Conservation (phyloP, 192 early-diverging fungal genomes). For the Lobosporangium transversale region DNA sequence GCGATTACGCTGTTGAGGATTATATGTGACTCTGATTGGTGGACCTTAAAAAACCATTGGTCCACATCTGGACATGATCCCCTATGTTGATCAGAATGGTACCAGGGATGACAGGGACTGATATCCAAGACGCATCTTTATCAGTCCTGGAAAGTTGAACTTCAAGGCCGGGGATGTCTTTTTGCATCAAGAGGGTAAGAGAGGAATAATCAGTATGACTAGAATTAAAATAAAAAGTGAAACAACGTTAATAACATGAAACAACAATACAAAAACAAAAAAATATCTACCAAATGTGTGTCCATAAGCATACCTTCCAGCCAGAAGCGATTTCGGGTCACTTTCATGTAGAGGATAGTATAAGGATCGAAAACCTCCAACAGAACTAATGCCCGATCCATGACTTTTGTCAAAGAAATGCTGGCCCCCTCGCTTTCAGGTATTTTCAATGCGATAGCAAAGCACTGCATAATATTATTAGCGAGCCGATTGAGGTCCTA, state of each 20-base stretch:
- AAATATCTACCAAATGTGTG: not conserved
- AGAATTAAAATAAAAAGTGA: not conserved
- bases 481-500: slow-evolving; percentile 62
- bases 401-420: slow-evolving; percentile 63
- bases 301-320: slow-evolving; percentile 61
- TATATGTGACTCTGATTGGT: slow-evolving; percentile 69
- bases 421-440: slow-evolving; percentile 63
- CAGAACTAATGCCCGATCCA: slow-evolving; percentile 54
- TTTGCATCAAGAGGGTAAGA: slow-evolving; percentile 74
- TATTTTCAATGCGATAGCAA: slow-evolving; percentile 72
- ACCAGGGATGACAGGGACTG: slow-evolving; percentile 65
- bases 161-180: slow-evolving; percentile 68
- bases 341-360: slow-evolving; percentile 66
- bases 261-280: no score
- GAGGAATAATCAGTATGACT: slow-evolving; percentile 78
- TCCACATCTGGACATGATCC: slow-evolving; percentile 73
- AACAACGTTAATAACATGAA: no score
- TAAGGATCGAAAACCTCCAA: slow-evolving; percentile 64
- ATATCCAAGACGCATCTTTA: slow-evolving; percentile 60
- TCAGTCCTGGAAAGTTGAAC: slow-evolving; percentile 54
- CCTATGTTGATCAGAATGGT: slow-evolving; percentile 70
- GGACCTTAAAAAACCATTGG: slow-evolving; percentile 66
- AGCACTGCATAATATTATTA: slow-evolving; percentile 61
- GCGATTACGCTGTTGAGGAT: slow-evolving; percentile 56
- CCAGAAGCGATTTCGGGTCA: slow-evolving; percentile 58